Evolutionary conservation across 495 filamentous ascomycete genomes (phyloP), one percentile per base, ranked within the genome.

Genomic region (Xylaria castorea): DNA sequence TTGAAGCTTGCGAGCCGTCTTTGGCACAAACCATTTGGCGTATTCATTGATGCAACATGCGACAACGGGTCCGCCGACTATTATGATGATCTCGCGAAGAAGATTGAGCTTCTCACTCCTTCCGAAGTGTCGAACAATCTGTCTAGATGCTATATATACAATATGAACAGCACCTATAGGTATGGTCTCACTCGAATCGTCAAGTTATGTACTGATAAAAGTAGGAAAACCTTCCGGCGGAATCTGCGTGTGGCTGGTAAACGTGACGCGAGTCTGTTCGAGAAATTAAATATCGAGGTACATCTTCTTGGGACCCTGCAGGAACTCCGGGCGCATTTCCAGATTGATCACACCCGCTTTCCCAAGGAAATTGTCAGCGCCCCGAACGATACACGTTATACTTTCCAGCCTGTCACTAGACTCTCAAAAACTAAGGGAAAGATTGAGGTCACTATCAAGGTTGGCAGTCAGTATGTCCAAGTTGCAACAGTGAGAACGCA

Each of bases 291-390:
- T 78, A 87, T 89, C 2, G 88, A 91, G 48, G 90, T 90, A 69
- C 83, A 90, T 70, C 81, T 91, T 27, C 84, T 91, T 65, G 86
- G 89, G 4, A 89, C 82, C 76, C 75, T 89, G 25, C 86, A 86
- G 61, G 90, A 92, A 67, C 81, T 91, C 40, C 89, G 91, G 67
- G 79, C 86, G 22, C 90, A 92, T 75, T 92, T 91, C 75, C 87
- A 91, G 73, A 80, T 91, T 9, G 88, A 86, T 62, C 85, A 89
- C 63, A 76, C 91, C 25, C 87, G 90, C 68, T 81, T 92, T 9
- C 89, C 90, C 5, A 92, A 91, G 73, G 90, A 91, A 73, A 92
- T 90, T 22, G 88, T 89, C 75, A 90, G 85, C 70, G 88, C 91
- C 63, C 84, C 90, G 6, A 90, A 86, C 0, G 90, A 92, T 74